Evolutionary conservation across 441 rosid genomes (phyloP).

Genomic region (Corymbia citriodora): DNA sequence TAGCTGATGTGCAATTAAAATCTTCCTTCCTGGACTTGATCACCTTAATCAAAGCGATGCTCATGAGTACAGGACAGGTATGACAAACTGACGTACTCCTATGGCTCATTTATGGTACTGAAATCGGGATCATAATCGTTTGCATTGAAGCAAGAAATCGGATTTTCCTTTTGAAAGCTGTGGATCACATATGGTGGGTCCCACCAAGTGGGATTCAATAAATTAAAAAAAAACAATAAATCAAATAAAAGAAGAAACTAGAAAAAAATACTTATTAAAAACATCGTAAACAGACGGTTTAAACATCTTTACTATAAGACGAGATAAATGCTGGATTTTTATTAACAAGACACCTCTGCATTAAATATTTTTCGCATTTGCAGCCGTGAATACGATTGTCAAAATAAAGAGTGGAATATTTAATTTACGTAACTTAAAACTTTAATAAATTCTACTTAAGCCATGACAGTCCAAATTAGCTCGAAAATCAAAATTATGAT

Average conservation of each 20-base stretch:
- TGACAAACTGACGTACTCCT: background rate
- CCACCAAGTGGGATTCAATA: background rate
- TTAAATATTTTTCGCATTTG: no score
- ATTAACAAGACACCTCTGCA: background rate
- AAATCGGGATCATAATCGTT: background rate
- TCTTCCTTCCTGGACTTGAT: background rate
- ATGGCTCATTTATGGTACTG: background rate
- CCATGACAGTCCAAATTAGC: background rate
- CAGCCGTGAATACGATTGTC: fast-evolving
- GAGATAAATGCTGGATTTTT: background rate
- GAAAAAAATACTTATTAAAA: background rate
- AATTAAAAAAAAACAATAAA: no score
- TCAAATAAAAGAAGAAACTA: no score
- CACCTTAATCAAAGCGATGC: background rate
- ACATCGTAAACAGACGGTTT: background rate
- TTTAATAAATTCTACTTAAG: fast-evolving
- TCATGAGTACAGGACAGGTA: fast-evolving
- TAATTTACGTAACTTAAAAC: no score
- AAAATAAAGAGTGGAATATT: background rate
- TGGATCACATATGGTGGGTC: background rate
- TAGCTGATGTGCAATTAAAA: background rate
- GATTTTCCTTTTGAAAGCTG: background rate
- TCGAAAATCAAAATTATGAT: background rate
- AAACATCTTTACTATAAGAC: no score
- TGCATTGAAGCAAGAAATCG: background rate